These are phyloP conservation scores for Podila epicladia DNA, from an alignment of 192 early-diverging fungal species.

Conservation along the genomic window DNA sequence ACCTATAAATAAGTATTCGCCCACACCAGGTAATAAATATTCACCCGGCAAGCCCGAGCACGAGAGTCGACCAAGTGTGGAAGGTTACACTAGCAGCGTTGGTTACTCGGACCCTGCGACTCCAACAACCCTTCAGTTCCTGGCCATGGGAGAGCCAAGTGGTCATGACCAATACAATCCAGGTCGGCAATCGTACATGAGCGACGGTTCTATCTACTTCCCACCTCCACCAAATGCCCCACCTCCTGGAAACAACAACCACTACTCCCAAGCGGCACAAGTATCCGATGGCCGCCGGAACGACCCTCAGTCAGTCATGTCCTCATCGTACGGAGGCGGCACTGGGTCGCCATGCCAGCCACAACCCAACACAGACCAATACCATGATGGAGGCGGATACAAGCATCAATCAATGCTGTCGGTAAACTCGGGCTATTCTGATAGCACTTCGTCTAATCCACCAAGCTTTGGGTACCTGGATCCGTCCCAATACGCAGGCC, in stretches of 20 bases:
- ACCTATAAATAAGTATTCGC: neutral
- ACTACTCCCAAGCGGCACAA: neutral
- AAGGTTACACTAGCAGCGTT: neutral
- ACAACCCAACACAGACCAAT: neutral
- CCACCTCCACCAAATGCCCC: conserved; percentile 10
- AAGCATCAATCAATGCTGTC: too few species aligned
- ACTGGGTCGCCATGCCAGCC: neutral
- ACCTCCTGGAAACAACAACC: neutral
- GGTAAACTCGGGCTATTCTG: neutral
- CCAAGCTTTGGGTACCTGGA: neutral
- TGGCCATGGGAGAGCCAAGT: conserved; percentile 1
- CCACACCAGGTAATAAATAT: too few species aligned
- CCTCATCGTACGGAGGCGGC: neutral
- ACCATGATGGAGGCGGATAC: neutral
- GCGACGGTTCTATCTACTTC: conserved; percentile 17
- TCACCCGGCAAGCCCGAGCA: too few species aligned
- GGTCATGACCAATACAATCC: neutral
- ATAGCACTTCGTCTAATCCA: conserved; percentile 10
- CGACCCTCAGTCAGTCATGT: conserved; percentile 10
- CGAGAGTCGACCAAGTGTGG: neutral
- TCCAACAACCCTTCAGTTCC: conserved; percentile 20
- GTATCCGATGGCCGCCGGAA: neutral
- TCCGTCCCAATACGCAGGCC: neutral
- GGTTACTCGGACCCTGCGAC: conserved; percentile 14
- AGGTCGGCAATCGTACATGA: conserved; percentile 20